phyloP scores from a whole-genome alignment of 1,284 basidiomycete species.

The Trichosporon sp. region DNA sequence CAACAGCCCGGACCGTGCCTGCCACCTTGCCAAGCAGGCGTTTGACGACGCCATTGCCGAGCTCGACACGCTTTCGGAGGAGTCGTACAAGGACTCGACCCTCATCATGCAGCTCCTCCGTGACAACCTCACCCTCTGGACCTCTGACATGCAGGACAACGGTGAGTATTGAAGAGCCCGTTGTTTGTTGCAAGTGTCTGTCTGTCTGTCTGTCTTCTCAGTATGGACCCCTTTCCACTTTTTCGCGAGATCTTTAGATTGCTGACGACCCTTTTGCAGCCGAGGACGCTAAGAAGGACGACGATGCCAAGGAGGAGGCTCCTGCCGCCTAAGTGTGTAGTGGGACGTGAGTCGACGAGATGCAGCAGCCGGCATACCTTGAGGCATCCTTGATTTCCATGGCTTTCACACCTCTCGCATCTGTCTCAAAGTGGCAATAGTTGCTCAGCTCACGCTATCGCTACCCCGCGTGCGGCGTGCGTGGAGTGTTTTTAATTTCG shows the following conservation, averaged over 20 bases:
- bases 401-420: slow-evolving; percentile 17
- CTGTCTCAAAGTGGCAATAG: slow-evolving; percentile 19
- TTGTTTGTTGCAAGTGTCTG: too few relatives aligned
- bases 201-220: too few relatives aligned
- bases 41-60: slow-evolving; percentile 99
- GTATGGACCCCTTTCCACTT: too few relatives aligned
- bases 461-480: too few relatives aligned
- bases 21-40: slow-evolving; percentile 98
- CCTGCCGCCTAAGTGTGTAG: slow-evolving; percentile 30
- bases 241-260: too few relatives aligned
- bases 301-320: slow-evolving; percentile 40
- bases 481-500: slow-evolving; percentile 21
- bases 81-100: slow-evolving; percentile 98
- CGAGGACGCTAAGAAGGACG: slow-evolving; percentile 35
- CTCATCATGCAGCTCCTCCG: slow-evolving; percentile 99
- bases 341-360: slow-evolving; percentile 19
- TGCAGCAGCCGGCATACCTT: slow-evolving; percentile 18
- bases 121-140: slow-evolving; percentile 98
- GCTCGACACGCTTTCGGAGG: slow-evolving; percentile 98
- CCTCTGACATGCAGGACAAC: slow-evolving; percentile 73
- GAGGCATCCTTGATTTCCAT: slow-evolving; percentile 20
- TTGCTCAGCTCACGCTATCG: slow-evolving; percentile 18
- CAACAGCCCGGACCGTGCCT: slow-evolving; percentile 94
- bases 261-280: too few relatives aligned
- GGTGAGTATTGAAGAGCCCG: too few relatives aligned